Conservation (phyloP, 495 filamentous ascomycete species). For the Neurospora tetrasperma region DNA sequence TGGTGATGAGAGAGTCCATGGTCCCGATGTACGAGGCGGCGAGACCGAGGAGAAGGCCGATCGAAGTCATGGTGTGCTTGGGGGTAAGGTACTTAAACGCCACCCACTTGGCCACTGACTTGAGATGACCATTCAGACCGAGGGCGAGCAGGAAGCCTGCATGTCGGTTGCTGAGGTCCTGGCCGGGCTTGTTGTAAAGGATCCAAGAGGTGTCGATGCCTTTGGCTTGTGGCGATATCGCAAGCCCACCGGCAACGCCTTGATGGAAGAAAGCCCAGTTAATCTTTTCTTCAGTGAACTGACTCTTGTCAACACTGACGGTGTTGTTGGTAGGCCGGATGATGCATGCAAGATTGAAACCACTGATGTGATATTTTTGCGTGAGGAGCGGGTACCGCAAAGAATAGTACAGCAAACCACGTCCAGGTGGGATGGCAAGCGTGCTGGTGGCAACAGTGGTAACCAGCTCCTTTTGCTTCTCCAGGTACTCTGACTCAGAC, state of each 20-base stretch:
- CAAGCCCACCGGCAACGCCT: constrained; percentile 80
- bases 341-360: constrained; percentile 78
- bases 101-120: constrained; percentile 90
- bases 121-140: constrained; percentile 92
- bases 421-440: constrained; percentile 73
- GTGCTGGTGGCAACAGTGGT: constrained; percentile 78
- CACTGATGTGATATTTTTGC: constrained; percentile 75
- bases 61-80: constrained; percentile 98
- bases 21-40: constrained; percentile 90
- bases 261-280: constrained; percentile 98
- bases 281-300: constrained; percentile 88
- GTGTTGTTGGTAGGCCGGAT: constrained; percentile 88
- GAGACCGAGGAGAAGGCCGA: constrained; percentile 83
- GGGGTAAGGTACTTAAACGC: constrained; percentile 97
- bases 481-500: constrained; percentile 78
- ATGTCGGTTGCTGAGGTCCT: constrained; percentile 84
- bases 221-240: constrained; percentile 79
- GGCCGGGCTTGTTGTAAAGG: constrained; percentile 83
- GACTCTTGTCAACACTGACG: constrained; percentile 70
- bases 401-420: constrained; percentile 75
- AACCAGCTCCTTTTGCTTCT: constrained; percentile 84
- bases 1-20: constrained; percentile 90
- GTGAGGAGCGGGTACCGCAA: constrained; percentile 76
- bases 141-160: constrained; percentile 87
- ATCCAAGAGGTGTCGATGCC: constrained; percentile 99